These are phyloP conservation scores for Ophidiomyces ophidiicola DNA, from an alignment of 2,329 filamentous ascomycete genomes.

Conservation along the genomic window DNA sequence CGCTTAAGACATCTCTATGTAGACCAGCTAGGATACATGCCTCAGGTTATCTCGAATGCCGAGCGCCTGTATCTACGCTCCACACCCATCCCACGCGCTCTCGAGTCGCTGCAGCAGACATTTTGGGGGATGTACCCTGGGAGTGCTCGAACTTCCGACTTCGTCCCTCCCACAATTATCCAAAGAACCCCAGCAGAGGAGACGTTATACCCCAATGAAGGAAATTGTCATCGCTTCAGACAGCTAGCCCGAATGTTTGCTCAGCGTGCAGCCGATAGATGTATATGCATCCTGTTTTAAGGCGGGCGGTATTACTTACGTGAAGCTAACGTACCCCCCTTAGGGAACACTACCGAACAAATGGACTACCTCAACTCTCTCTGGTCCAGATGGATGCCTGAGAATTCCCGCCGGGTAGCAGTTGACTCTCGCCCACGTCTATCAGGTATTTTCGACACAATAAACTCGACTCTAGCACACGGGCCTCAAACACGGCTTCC, in stretches of 20 bases:
- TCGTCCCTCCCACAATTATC: slow-evolving; percentile 54
- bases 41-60: slow-evolving; percentile 42
- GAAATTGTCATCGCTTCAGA: slow-evolving; percentile 59
- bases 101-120: slow-evolving; percentile 65
- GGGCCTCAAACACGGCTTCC: slow-evolving; percentile 68
- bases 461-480: slow-evolving; percentile 81
- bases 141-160: slow-evolving; percentile 37
- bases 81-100: slow-evolving; percentile 60
- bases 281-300: slow-evolving; percentile 26
- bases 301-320: background rate
- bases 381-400: slow-evolving; percentile 77
- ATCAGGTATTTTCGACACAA: slow-evolving; percentile 84
- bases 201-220: slow-evolving; percentile 68
- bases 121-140: slow-evolving; percentile 64
- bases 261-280: slow-evolving; percentile 55
- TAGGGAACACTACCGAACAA: slow-evolving; percentile 58
- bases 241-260: slow-evolving; percentile 59
- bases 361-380: slow-evolving; percentile 71
- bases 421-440: slow-evolving; percentile 76
- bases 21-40: slow-evolving; percentile 61
- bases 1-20: slow-evolving; percentile 62
- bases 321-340: background rate
- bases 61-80: slow-evolving; percentile 60
- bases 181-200: slow-evolving; percentile 55
- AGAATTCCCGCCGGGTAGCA: slow-evolving; percentile 53